Percentiles rank a stretch among this genome's conserved stretches.
phyloP scores from a whole-genome alignment of 257 asterid species.

The Paulownia fortunei region DNA sequence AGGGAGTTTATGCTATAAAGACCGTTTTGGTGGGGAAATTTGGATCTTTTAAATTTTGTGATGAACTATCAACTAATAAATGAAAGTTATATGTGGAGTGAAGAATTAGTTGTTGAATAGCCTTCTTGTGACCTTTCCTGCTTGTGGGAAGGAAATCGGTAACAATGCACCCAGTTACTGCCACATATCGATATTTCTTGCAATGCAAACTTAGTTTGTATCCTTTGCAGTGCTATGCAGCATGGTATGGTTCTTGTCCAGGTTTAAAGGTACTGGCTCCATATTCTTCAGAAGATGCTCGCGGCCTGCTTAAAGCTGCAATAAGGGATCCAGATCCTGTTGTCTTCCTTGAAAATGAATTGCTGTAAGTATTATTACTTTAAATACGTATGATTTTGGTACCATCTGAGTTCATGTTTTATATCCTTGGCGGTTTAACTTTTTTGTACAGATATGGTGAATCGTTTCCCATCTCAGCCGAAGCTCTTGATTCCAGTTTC shows the following conservation, averaged over 20 bases:
- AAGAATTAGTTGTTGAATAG: neutral
- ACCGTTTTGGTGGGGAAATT: neutral
- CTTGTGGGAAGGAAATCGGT: conserved; percentile 7
- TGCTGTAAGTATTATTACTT: conserved; percentile 52
- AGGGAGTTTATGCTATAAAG: conserved; percentile 4
- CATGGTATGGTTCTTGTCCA: conserved; percentile 75
- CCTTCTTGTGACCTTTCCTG: neutral
- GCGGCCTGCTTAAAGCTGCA: conserved; percentile 88
- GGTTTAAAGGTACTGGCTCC: conserved; percentile 84
- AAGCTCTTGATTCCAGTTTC: conserved; percentile 75
- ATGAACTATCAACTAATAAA: neutral
- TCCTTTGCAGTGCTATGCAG: conserved; percentile 74
- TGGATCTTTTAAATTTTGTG: neutral
- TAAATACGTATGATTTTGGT: conserved; percentile 9
- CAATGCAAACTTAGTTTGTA: conserved; percentile 29
- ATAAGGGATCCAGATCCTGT: conserved; percentile 90
- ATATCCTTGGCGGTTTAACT: conserved; percentile 17
- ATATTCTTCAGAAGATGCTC: conserved; percentile 81
- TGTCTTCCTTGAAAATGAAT: conserved; percentile 77
- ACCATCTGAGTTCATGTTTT: neutral
- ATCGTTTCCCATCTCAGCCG: conserved; percentile 72
- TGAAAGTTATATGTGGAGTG: neutral
- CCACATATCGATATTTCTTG: neutral
- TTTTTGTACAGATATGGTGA: conserved; percentile 68
- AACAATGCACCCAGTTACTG: neutral